Percentiles rank a stretch among this genome's conserved stretches.
Conservation (phyloP, 1,284 basidiomycete genomes). For the Bjerkandera adusta region DNA sequence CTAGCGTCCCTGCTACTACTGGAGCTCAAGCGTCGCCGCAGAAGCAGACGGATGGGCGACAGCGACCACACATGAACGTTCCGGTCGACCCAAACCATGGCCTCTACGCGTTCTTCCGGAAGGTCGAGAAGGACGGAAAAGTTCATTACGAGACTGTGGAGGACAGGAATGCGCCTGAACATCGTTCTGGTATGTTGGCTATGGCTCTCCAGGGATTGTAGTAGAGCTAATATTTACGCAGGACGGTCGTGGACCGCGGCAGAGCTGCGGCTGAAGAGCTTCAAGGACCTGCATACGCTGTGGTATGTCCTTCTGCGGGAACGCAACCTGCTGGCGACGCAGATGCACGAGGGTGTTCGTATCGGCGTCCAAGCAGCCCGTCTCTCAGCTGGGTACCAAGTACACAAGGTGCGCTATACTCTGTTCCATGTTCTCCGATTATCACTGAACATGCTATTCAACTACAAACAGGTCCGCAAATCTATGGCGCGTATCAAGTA, state of each 20-base stretch:
- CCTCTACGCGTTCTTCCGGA: constrained; percentile 73
- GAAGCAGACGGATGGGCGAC: constrained; percentile 24
- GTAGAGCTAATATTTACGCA: constrained; percentile 34
- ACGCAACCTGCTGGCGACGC: constrained; percentile 87
- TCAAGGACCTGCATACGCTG: constrained; percentile 87
- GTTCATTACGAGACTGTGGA: constrained; percentile 41
- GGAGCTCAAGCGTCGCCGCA: neutral
- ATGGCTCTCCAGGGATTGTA: neutral
- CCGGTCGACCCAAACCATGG: constrained; percentile 59
- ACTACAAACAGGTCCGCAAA: constrained; percentile 72
- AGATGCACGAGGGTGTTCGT: constrained; percentile 73
- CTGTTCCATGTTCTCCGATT: constrained; percentile 26
- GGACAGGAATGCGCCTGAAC: constrained; percentile 41
- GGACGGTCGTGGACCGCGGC: constrained; percentile 84
- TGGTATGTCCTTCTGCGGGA: constrained; percentile 92
- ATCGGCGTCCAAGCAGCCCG: constrained; percentile 38
- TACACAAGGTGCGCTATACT: neutral
- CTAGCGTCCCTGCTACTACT: constrained; percentile 7
- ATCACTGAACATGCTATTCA: constrained; percentile 7
- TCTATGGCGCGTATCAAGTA: constrained; percentile 97
- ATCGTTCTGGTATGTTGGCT: constrained; percentile 32
- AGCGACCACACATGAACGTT: constrained; percentile 43
- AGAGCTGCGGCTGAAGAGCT: constrained; percentile 87
- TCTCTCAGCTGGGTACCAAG: neutral
- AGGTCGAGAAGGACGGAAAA: constrained; percentile 36